Evolutionary conservation across 352 stramenopile genomes (phyloP).

Genomic region (Phytopythium ostracodes): DNA sequence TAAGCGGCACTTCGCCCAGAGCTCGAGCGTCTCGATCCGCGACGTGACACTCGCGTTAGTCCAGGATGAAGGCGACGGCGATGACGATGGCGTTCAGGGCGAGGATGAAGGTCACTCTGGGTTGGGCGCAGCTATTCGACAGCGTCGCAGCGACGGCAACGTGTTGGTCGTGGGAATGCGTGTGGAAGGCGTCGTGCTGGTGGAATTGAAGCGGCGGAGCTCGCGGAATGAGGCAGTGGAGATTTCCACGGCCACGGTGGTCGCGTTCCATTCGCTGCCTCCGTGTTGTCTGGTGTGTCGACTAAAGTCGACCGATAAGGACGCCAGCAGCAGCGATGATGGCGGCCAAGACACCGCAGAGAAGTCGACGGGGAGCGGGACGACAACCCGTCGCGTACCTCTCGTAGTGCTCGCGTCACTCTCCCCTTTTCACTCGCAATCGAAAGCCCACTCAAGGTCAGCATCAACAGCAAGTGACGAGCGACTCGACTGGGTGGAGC

Average conservation of each 20-base stretch:
- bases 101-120: background rate
- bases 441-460: background rate
- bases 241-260: background rate
- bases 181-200: slow-evolving; percentile 31
- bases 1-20: slow-evolving; percentile 5
- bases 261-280: slow-evolving; percentile 24
- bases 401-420: slow-evolving; percentile 23
- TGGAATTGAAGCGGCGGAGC: slow-evolving; percentile 12
- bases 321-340: background rate
- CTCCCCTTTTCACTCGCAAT: slow-evolving; percentile 14
- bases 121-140: background rate
- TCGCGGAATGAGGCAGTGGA: background rate
- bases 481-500: slow-evolving; percentile 1
- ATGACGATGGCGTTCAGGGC: slow-evolving; percentile 5
- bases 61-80: slow-evolving; percentile 2
- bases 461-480: background rate
- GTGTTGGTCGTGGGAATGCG: background rate
- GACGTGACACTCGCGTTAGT: slow-evolving; percentile 12
- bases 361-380: background rate
- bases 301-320: background rate
- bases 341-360: background rate
- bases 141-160: background rate
- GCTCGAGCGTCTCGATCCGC: background rate
- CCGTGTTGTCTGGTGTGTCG: slow-evolving; percentile 31
- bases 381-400: background rate